Conservation (phyloP, 2,329 filamentous ascomycete genomes). For the Arthroderma sp. region DNA sequence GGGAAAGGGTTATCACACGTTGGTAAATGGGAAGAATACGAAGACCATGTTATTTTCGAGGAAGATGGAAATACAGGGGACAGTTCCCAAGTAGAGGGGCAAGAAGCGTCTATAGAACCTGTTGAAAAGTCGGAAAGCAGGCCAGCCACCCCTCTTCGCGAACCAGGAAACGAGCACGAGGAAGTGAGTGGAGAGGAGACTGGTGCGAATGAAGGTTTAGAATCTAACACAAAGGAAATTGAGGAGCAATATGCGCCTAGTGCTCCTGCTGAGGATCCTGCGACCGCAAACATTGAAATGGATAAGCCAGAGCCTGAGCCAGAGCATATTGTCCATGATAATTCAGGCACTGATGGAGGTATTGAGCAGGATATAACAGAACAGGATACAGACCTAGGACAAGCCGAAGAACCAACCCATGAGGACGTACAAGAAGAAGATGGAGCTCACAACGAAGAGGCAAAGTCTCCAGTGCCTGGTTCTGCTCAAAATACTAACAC, state of each 20-base stretch:
- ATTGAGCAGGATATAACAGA: slow-evolving; percentile 6
- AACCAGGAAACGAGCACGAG: slow-evolving; percentile 21
- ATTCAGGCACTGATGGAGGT: slow-evolving; percentile 6
- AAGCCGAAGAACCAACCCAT: neutral
- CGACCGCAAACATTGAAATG: neutral
- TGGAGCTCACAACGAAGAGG: slow-evolving; percentile 13
- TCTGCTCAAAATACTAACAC: neutral
- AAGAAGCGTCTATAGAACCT: neutral
- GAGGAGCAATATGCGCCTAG: neutral
- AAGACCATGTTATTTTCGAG: slow-evolving; percentile 7
- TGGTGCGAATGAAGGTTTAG: neutral
- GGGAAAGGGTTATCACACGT: slow-evolving; percentile 46
- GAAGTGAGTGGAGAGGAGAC: slow-evolving; percentile 12
- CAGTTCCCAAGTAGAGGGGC: slow-evolving; percentile 8
- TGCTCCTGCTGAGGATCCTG: neutral
- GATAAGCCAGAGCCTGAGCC: neutral
- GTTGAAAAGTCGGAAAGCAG: neutral
- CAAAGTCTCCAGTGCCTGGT: neutral
- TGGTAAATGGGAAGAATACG: slow-evolving; percentile 14
- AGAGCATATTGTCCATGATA: neutral
- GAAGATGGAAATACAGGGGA: neutral
- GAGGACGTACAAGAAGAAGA: slow-evolving; percentile 24
- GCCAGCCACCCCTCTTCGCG: slow-evolving; percentile 9
- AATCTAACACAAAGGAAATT: neutral
- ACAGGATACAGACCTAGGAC: neutral